Base-by-base conservation (phyloP, 2,329 filamentous ascomycete genomes). In the Paraphoma sp. region DNA sequence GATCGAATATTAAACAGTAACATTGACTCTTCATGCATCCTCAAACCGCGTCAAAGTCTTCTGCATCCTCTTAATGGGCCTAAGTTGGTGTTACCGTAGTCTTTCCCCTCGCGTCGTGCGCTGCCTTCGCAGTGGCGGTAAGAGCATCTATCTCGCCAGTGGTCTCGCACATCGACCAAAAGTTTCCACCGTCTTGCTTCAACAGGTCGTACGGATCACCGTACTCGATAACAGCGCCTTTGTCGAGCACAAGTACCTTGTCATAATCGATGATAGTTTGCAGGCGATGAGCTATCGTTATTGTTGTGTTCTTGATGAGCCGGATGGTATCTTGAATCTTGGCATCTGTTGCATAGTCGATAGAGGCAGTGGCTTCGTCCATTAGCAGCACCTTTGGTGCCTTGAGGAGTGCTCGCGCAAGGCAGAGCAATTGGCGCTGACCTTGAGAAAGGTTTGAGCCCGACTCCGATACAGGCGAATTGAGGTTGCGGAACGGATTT, bases 221-320 rank as follows among this genome's bases (percentile, higher is more conserved):
- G 72, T 87, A 99, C 78, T 99, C 94, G 5, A 95, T 85, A 17
- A 98, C 89, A 57, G 86, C 79, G 9, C 95, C 95, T 74, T 93
- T 92, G 71, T 99, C 95, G 4, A 99, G 82, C 11, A 99, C 93
- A 14, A 99, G 82, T 12, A 99, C 94, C 81, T 96, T 97, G 80
- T 99, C 95, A 72, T 98, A 99, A 75, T 99, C 95, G 29, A 95
- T 93, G 76, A 99, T 98, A 0, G 95, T 99, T 74, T 97, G 93
- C 62, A 99, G 82, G 16, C 95, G 87, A 78, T 99, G 95, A 0
- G 95, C 95, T 70, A 99, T 98, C 0, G 95, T 98, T 73, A 98
- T 91, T 57, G 96, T 97, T 0, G 95, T 99, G 75, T 93, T 84
- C 63, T 88, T 90, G 67, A 98, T 85, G 76, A 97, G 91, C n/a